These are phyloP conservation scores for Clausena lansium DNA, from an alignment of 345 rosid species.

Conservation along the genomic window DNA sequence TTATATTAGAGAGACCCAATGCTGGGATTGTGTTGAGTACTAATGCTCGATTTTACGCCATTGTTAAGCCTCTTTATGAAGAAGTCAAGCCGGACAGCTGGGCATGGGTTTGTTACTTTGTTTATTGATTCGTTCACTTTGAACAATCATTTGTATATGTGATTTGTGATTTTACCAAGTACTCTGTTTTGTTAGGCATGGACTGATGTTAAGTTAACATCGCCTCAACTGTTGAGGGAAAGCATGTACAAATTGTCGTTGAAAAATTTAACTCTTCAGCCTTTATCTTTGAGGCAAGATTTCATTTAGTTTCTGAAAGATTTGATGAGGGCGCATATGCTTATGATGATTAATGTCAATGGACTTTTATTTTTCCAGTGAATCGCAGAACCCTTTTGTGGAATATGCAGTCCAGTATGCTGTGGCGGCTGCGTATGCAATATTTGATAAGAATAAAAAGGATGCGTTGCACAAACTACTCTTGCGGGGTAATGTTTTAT, in stretches of 20 bases:
- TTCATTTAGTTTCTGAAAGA: neutral
- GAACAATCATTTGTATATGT: neutral
- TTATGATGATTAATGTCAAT: neutral
- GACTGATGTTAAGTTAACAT: constrained; percentile 82
- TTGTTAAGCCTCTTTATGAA: constrained; percentile 71
- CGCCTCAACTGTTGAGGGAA: constrained; percentile 92
- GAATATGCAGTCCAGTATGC: constrained; percentile 79
- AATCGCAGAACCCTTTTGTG: constrained; percentile 82
- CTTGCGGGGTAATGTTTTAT: constrained; percentile 60
- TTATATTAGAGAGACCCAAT: constrained; percentile 89
- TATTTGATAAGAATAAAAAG: constrained; percentile 43
- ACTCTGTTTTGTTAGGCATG: constrained; percentile 41
- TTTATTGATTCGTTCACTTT: neutral
- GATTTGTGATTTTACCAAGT: neutral
- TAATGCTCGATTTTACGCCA: constrained; percentile 86
- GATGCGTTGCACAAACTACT: constrained; percentile 65
- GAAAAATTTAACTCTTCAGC: constrained; percentile 58
- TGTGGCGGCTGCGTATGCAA: constrained; percentile 77
- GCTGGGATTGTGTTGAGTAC: constrained; percentile 93
- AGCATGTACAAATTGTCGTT: constrained; percentile 72
- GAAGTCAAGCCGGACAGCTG: constrained; percentile 71
- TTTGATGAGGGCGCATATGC: neutral
- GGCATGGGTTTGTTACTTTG: constrained; percentile 66
- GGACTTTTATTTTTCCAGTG: constrained; percentile 39
- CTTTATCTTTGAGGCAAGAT: constrained; percentile 66